These are phyloP conservation scores for Heritiera fomes DNA, from an alignment of 345 rosid species.

Conservation along the genomic window DNA sequence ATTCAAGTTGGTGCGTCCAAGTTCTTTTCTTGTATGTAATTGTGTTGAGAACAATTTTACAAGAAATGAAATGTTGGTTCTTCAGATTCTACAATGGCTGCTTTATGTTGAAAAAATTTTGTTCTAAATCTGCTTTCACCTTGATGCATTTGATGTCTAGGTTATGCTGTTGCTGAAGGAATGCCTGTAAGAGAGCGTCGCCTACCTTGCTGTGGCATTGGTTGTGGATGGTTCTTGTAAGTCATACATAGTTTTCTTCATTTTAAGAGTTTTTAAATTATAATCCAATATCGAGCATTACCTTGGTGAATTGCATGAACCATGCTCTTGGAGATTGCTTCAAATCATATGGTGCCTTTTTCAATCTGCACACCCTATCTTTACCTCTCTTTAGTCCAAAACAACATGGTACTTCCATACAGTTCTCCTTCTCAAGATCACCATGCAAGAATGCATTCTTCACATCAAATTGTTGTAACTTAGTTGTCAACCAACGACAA, in stretches of 20 bases:
- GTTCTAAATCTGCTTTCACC: not conserved
- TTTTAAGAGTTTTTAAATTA: not conserved
- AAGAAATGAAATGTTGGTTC: not conserved
- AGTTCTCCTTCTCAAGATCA: no score
- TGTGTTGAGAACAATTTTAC: not conserved
- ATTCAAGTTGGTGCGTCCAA: not conserved
- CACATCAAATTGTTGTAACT: no score
- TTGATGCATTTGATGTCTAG: slow-evolving; percentile 34
- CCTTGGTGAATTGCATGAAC: no score
- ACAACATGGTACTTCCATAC: no score
- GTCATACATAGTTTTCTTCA: slow-evolving; percentile 25
- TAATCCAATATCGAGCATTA: no score
- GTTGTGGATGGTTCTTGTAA: slow-evolving; percentile 89
- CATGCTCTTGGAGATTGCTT: no score
- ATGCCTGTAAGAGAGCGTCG: slow-evolving; percentile 68
- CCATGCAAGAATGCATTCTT: no score
- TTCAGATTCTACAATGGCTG: not conserved
- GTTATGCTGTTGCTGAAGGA: slow-evolving; percentile 85
- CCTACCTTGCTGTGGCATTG: slow-evolving; percentile 87
- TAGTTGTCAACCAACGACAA: no score
- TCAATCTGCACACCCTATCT: no score
- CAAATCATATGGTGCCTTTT: no score
- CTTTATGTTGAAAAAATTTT: not conserved
- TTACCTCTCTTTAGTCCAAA: no score
- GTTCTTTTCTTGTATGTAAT: not conserved